A percentile compares a stretch with the other conserved stretches of the same genome.
phyloP scores from a whole-genome alignment of 2,329 filamentous ascomycete genomes.

The Teratosphaeria gauchensis region DNA sequence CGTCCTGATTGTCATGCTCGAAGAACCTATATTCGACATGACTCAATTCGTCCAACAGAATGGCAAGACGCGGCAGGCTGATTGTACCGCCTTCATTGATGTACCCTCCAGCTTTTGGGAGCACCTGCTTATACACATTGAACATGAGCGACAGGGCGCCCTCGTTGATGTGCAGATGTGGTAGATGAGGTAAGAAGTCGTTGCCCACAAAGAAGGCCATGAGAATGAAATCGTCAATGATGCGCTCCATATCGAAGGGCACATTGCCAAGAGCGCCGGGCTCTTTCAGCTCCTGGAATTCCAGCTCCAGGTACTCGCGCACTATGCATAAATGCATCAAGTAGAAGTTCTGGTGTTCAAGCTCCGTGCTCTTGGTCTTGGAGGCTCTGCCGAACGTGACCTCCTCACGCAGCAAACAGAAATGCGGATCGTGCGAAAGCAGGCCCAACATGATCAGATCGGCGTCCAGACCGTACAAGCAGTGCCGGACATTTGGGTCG shows the following conservation, averaged over 20 bases:
- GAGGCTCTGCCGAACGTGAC: slow-evolving; percentile 89
- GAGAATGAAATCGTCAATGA: slow-evolving; percentile 98
- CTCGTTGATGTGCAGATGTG: slow-evolving; percentile 95
- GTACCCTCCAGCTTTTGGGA: slow-evolving; percentile 83
- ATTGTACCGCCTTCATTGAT: slow-evolving; percentile 94
- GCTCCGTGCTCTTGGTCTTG: slow-evolving; percentile 83
- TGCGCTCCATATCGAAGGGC: slow-evolving; percentile 82
- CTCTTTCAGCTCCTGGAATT: slow-evolving; percentile 85
- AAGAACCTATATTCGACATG: slow-evolving; percentile 90
- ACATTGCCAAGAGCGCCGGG: slow-evolving; percentile 58
- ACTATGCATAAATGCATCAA: slow-evolving; percentile 96
- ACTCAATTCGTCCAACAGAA: slow-evolving; percentile 72
- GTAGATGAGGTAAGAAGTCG: slow-evolving; percentile 95
- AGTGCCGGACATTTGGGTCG: slow-evolving; percentile 87
- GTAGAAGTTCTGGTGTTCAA: slow-evolving; percentile 98
- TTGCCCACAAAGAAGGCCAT: slow-evolving; percentile 99
- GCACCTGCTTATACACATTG: slow-evolving; percentile 81
- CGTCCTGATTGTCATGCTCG: slow-evolving; percentile 78
- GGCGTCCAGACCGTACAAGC: slow-evolving; percentile 91
- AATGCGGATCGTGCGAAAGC: slow-evolving; percentile 95
- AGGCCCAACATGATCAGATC: slow-evolving; percentile 98
- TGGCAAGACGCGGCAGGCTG: slow-evolving; percentile 68
- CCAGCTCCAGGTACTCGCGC: slow-evolving; percentile 88
- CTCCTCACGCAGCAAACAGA: slow-evolving; percentile 92
- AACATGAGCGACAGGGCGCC: slow-evolving; percentile 97